Evolutionary conservation across 2,329 filamentous ascomycete species (phyloP).

Genomic region (Metarhizium humberi): DNA sequence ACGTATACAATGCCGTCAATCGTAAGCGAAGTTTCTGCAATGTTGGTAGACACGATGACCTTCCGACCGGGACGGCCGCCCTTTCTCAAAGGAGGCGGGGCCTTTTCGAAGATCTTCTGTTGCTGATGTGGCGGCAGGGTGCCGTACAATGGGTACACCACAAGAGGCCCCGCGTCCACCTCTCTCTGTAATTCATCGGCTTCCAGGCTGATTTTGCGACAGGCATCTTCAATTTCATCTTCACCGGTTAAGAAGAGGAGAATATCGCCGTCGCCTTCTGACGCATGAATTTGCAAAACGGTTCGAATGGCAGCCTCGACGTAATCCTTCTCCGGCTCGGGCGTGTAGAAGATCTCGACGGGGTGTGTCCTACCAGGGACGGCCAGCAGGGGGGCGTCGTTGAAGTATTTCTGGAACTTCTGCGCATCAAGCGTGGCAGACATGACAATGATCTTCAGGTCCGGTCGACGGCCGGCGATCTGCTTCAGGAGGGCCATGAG

Average conservation of each 20-base stretch:
- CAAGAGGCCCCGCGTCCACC: slow-evolving; percentile 81
- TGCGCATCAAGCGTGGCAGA: slow-evolving; percentile 94
- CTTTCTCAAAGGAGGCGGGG: slow-evolving; percentile 61
- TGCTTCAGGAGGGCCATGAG: slow-evolving; percentile 95
- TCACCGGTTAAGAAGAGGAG: slow-evolving; percentile 93
- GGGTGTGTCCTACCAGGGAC: slow-evolving; percentile 93
- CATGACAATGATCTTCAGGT: slow-evolving; percentile 98
- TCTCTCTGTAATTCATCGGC: slow-evolving; percentile 87
- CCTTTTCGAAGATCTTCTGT: slow-evolving; percentile 88
- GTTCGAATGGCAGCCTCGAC: slow-evolving; percentile 92
- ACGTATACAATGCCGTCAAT: slow-evolving; percentile 99
- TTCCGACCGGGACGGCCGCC: slow-evolving; percentile 87
- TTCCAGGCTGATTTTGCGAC: slow-evolving; percentile 83
- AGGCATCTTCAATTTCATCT: slow-evolving; percentile 96
- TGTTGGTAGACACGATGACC: slow-evolving; percentile 91
- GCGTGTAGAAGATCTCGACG: slow-evolving; percentile 97
- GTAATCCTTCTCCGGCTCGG: slow-evolving; percentile 91
- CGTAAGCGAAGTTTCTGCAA: slow-evolving; percentile 93
- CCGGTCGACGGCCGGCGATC: slow-evolving; percentile 68
- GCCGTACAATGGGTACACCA: slow-evolving; percentile 89
- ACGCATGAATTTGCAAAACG: slow-evolving; percentile 92
- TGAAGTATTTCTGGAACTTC: slow-evolving; percentile 97
- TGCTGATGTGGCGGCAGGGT: slow-evolving; percentile 87
- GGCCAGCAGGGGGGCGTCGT: slow-evolving; percentile 82
- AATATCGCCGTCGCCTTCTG: slow-evolving; percentile 86